Base-by-base conservation (phyloP, 2,329 filamentous ascomycete genomes). In the Epichloe uncinata region DNA sequence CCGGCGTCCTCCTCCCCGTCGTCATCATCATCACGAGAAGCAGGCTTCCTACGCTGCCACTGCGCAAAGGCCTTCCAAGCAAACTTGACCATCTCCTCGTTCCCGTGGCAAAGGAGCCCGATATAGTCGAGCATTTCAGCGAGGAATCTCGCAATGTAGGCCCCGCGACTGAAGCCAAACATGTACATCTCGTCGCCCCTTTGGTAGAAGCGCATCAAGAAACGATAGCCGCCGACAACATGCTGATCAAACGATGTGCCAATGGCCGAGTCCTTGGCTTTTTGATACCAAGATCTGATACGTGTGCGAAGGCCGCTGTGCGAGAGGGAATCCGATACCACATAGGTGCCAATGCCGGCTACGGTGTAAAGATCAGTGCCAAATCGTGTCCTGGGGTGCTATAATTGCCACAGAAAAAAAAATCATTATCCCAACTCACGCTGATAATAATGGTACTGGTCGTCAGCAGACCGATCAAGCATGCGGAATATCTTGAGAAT, bases 111-210 rank as follows among this genome's bases (percentile, higher is more conserved):
- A 13, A 94, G 72, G 0, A 94, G 72, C 1, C 88, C 87, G 49
- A 93, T 81, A 56, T 86, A 82, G 59, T 93, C 86, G 6, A 93
- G 73, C 87, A 91, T 91, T 60, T 93, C 86, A 0, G 87, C 85
- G 0, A 88, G 67, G 58, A 87, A 87, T 3, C 84, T 78, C 0
- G 84, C 84, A 42, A 85, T 84, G 58, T 87, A 87, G 1, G 83
- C 76, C 16, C 84, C 84, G 18, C 84, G 77, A 42, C 79, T 84
- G 66, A 87, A 88, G 0, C 84, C 84, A 52, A 87, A 86, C 66
- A 87, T 79, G 61, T 81, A 86, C 36, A 86, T 84, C 52, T 81
- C 74, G 53, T 81, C 77, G 22, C 77, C 76, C 0, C 77, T 74
- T 42, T 73, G 72, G 61, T 87, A 87, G 62, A 82, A 85, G 16